Evolutionary conservation across 23 red algal species (phyloP), one percentile per base, ranked within the genome.

Genomic region (Cyanidiococcus yangmingshanensis): DNA sequence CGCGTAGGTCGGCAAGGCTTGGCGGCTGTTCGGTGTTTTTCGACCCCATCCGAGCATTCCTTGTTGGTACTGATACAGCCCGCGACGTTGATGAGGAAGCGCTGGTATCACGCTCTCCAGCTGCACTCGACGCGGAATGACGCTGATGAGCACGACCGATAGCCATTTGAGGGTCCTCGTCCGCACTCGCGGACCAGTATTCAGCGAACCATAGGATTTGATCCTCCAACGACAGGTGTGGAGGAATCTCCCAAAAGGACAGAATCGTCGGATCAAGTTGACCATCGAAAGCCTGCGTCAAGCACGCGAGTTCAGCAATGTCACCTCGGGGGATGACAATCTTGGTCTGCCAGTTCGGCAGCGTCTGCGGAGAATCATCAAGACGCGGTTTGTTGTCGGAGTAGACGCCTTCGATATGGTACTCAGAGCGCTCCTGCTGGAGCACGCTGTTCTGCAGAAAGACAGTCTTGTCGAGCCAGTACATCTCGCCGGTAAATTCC

Each of bases 381-480:
- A 25, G 12, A 7, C 16, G 16, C 7, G 32, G 3, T 15, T 54
- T 54, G 45, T 21, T 54, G 45, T 7, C 7, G 12, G 45, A 54
- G 45, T 54, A 54, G n/a, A 71, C 32, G n/a, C 63, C 63, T 12
- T 71, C 63, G 32, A 71, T 35, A 29, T 35, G 63, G 63, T 71
- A 71, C 27, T 71, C 63, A 7, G 63, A 71, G 7, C n/a, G n/a
- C n/a, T 2, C 63, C 27, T 71, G 63, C 63, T 32, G 63, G n/a
- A 71, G 7, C 63, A 71, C 63, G 32, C 63, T 71, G 63, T 35
- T 71, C n/a, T 25, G 63, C 63, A 71, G n/a, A 35, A 32, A 71
- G 12, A 71, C n/a, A 7, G 63, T 71, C n/a, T 35, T 25, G 32
- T 71, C 63, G n/a, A 71, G 63, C 63, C 63, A 71, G 32, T 17